Evolutionary conservation across 768 basidiomycete genomes (phyloP).

Genomic region (Asterophora lycoperdoides): DNA sequence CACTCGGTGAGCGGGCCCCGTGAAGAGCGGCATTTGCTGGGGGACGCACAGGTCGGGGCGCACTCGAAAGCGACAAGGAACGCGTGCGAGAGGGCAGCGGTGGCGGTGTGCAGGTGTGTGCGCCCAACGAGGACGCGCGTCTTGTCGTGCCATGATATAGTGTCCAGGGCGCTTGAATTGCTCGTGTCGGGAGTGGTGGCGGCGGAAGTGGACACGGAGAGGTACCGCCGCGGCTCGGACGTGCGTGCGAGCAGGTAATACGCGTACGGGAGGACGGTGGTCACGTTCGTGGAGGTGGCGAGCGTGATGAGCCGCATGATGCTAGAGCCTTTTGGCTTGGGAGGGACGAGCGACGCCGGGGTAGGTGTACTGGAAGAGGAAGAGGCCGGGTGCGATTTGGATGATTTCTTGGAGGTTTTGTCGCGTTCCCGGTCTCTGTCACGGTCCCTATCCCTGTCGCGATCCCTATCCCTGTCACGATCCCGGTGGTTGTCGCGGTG

Average conservation of each 20-base stretch:
- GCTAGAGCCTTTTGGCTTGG: constrained; percentile 30
- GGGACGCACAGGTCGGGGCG: constrained; percentile 25
- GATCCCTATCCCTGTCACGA: constrained; percentile 1
- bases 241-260: constrained; percentile 48
- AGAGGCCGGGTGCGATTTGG: neutral
- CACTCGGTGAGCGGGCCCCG: constrained; percentile 40
- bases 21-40: constrained; percentile 29
- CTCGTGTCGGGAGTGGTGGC: neutral
- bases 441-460: constrained; percentile 1
- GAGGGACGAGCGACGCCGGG: no score
- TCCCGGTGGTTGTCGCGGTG: neutral
- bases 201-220: constrained; percentile 29
- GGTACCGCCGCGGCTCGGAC: constrained; percentile 28
- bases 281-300: constrained; percentile 36
- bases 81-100: constrained; percentile 37
- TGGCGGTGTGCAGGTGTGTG: constrained; percentile 37
- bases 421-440: constrained; percentile 4
- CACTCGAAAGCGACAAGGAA: constrained; percentile 39
- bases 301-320: constrained; percentile 43
- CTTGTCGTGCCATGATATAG: constrained; percentile 35
- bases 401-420: neutral
- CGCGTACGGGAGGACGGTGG: constrained; percentile 41
- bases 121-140: constrained; percentile 37
- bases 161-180: no score
- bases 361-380: neutral